Conservation (phyloP, 1,284 basidiomycete genomes). For the Bjerkandera adusta region DNA sequence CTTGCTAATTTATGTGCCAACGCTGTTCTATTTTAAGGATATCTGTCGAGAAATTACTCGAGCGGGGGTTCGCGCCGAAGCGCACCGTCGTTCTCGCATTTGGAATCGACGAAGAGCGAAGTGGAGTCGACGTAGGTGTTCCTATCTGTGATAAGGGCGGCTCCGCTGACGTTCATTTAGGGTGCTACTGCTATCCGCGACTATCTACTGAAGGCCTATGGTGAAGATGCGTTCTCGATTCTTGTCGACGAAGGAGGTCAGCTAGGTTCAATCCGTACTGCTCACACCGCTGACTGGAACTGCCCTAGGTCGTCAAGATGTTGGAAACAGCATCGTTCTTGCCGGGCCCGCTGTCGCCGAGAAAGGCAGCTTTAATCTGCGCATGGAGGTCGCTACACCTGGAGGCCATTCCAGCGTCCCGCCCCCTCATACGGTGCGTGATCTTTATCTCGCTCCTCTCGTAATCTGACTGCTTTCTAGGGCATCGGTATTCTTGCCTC, state of each 20-base stretch:
- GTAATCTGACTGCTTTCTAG: constrained; percentile 22
- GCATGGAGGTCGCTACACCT: constrained; percentile 45
- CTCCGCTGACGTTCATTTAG: constrained; percentile 23
- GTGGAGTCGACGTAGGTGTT: constrained; percentile 44
- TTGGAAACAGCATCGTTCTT: constrained; percentile 37
- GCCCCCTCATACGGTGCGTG: constrained; percentile 49
- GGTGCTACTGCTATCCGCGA: constrained; percentile 49
- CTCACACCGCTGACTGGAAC: constrained; percentile 4
- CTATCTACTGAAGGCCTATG: constrained; percentile 50
- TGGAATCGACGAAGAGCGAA: constrained; percentile 70
- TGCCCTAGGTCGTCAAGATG: constrained; percentile 33
- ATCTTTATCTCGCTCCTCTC: neutral
- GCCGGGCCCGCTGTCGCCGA: constrained; percentile 56
- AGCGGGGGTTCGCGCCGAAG: constrained; percentile 46
- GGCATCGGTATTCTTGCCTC: constrained; percentile 55
- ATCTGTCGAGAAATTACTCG: constrained; percentile 53
- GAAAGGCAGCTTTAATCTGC: constrained; percentile 65
- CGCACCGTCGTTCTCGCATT: constrained; percentile 60
- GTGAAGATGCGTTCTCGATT: constrained; percentile 51
- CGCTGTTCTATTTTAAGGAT: constrained; percentile 32
- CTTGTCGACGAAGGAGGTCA: constrained; percentile 51
- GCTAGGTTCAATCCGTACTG: constrained; percentile 4
- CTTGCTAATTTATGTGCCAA: neutral
- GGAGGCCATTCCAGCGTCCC: constrained; percentile 72
- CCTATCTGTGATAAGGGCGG: neutral